A percentile compares a stretch with the other conserved stretches of the same genome.
Evolutionary conservation across 2,329 filamentous ascomycete genomes (phyloP).

Genomic region (Hypoxylon sp.): DNA sequence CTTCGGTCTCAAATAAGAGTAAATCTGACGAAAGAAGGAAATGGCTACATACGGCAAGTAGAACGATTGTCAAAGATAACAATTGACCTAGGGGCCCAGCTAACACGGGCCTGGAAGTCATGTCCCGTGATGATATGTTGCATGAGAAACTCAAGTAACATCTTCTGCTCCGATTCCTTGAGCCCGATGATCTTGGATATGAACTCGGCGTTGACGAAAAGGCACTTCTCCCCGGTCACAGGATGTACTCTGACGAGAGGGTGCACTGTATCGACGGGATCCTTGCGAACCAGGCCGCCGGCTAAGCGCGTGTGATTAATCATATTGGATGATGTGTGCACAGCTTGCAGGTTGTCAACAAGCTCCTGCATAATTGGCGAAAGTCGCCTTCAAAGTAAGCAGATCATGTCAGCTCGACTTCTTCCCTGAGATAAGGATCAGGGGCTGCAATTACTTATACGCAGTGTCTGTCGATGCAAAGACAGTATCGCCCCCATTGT

Average conservation of each 20-base stretch:
- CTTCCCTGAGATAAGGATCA: neutral
- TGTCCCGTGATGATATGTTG: slow-evolving; percentile 61
- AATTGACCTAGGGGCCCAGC: slow-evolving; percentile 65
- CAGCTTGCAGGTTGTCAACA: neutral
- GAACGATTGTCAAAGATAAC: slow-evolving; percentile 65
- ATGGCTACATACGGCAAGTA: slow-evolving; percentile 19
- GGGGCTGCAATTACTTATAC: slow-evolving; percentile 12
- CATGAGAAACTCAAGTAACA: slow-evolving; percentile 63
- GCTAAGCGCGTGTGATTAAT: slow-evolving; percentile 18
- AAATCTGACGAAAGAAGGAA: neutral
- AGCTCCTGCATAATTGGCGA: slow-evolving; percentile 6
- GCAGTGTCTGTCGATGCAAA: slow-evolving; percentile 22
- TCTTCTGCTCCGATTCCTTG: slow-evolving; percentile 62
- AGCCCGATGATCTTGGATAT: slow-evolving; percentile 63
- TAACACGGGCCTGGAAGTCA: slow-evolving; percentile 56
- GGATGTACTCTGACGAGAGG: slow-evolving; percentile 58
- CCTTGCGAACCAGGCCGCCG: slow-evolving; percentile 20
- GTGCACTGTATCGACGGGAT: slow-evolving; percentile 2
- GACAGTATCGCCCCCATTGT: slow-evolving; percentile 16
- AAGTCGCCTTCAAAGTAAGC: neutral
- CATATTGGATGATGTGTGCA: slow-evolving; percentile 23
- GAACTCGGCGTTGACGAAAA: slow-evolving; percentile 65
- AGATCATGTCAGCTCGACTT: neutral
- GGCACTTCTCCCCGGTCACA: slow-evolving; percentile 63
- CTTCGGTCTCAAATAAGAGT: neutral